Evolutionary conservation across 805 yeast species (phyloP), one percentile per base, ranked within the genome.

Genomic region (Candida rishiriensis): DNA sequence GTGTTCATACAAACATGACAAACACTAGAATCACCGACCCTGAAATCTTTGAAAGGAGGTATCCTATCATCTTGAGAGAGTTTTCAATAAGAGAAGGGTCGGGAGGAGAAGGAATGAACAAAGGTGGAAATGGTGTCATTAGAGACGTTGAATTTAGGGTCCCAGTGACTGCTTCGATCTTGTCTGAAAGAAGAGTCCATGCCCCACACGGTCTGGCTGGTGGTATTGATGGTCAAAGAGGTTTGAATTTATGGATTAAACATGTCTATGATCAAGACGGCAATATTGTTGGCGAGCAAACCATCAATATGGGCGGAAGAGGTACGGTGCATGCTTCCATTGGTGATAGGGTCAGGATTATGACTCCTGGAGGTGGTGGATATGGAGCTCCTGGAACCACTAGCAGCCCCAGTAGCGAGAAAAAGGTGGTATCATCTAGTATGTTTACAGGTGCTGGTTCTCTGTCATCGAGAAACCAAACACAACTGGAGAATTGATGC

Each of bases 1-100:
- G 88, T n/a, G 95, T 89, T 3, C 97, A 89, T 57, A 86, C 95
- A 6, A 93, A 89, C 62, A 89, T 91, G 83, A 90, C 97, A 26
- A 89, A 89, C 64, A 89, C 97, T 2, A 74, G 96, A 57, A 87
- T 89, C 64, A 89, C 97, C 0, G 97, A 89, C 60, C 83, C 89
- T 6, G 97, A 89, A 64, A 75, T 89, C 11, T 83, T 89, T 58
- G 97, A 89, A 62, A 82, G 85, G 61, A 70, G 97, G 41, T 89
- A 89, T 57, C 97, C 97, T 0, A 90, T 87, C 8, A 65, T 89
- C 9, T 64, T 89, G 29, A 79, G 76, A 46, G 83, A 85, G 57
- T 90, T 84, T 55, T 71, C 85, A 0, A 71, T 89, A 16, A 75
- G 97, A 50, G 39, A 57, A 6, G 79, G 78, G 0, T 85, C 96